These are phyloP conservation scores for Larix sibirica DNA, from an alignment of 83 land plant species.

Conservation along the genomic window DNA sequence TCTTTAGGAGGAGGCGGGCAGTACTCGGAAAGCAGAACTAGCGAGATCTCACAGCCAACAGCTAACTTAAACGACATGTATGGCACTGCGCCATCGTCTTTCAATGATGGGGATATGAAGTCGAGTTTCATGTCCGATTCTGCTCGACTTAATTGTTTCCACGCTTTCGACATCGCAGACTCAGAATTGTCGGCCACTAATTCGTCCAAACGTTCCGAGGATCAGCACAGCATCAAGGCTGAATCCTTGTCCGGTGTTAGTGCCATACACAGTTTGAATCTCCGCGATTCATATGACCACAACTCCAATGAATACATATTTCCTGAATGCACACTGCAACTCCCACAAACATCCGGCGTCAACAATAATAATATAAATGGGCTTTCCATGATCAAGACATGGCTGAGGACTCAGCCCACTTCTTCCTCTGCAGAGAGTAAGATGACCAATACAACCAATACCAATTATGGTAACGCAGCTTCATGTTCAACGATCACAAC, in stretches of 20 bases:
- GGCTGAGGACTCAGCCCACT: conserved; percentile 61
- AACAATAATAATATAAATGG: conserved; percentile 36
- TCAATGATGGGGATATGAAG: not conserved
- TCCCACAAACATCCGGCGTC: not conserved
- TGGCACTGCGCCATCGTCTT: not conserved
- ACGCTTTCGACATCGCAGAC: conserved; percentile 14
- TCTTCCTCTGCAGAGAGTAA: conserved; percentile 23
- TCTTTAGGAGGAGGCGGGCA: conserved; percentile 14
- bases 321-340: conserved; percentile 5
- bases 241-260: not conserved
- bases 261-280: conserved; percentile 13
- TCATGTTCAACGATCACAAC: not conserved
- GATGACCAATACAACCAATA: not conserved
- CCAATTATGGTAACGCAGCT: not conserved
- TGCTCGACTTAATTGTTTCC: not conserved
- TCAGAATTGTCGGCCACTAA: conserved; percentile 17
- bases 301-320: not conserved
- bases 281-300: conserved; percentile 1
- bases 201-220: not conserved
- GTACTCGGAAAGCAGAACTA: not conserved
- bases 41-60: not conserved
- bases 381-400: conserved; percentile 69
- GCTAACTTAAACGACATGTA: not conserved
- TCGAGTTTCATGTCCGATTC: not conserved
- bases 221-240: not conserved